Evolutionary conservation across 805 yeast species (phyloP).

Genomic region (Wickerhamiella bombiphila): DNA sequence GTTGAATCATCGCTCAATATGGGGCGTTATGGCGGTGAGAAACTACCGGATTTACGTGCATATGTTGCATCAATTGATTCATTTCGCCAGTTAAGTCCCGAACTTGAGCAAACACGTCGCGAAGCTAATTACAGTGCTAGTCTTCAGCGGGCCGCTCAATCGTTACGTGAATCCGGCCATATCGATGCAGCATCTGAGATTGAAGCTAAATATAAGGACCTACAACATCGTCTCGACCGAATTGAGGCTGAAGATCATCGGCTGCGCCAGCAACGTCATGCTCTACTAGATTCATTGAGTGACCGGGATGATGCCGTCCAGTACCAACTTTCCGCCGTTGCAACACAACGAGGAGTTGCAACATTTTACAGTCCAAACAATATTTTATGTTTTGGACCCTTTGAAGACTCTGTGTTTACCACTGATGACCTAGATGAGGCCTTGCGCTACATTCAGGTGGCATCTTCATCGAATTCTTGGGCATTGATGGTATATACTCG

Average conservation of each 20-base stretch:
- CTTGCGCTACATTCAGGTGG: background rate
- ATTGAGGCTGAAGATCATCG: background rate
- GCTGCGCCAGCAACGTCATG: background rate
- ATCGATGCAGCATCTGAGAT: too few relatives aligned
- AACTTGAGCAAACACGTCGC: too few relatives aligned
- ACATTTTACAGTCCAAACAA: background rate
- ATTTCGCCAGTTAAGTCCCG: too few relatives aligned
- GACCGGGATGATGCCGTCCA: background rate
- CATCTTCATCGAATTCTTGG: background rate
- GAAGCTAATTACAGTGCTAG: too few relatives aligned
- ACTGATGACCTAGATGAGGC: background rate
- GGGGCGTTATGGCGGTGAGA: too few relatives aligned
- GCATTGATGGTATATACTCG: background rate
- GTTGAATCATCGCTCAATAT: too few relatives aligned
- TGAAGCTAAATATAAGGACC: too few relatives aligned
- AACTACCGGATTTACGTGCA: too few relatives aligned
- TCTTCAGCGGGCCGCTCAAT: too few relatives aligned
- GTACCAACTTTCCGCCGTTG: background rate
- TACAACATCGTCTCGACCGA: background rate
- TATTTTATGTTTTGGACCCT: background rate
- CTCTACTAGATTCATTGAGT: background rate
- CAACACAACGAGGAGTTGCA: background rate
- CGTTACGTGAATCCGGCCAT: too few relatives aligned
- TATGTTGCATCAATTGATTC: too few relatives aligned
- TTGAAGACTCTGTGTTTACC: background rate